Evolutionary conservation across 805 yeast genomes (phyloP).

Genomic region (Candida pseudoglaebosa): DNA sequence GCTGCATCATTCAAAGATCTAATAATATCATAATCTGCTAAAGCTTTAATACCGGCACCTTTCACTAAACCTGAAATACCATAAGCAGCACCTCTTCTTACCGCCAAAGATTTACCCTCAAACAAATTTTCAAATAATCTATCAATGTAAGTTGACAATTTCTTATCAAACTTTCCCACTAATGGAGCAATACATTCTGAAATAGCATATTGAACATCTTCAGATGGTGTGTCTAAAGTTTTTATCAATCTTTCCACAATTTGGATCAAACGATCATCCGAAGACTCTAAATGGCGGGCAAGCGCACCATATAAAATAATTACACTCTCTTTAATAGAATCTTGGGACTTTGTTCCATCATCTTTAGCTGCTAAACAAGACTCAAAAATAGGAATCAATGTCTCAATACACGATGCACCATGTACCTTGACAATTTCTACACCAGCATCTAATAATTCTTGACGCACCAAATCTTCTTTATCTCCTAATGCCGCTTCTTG

Average conservation of each 20-base stretch:
- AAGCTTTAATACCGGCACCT: conserved; percentile 80
- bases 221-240: conserved; percentile 84
- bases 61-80: conserved; percentile 92
- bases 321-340: conserved; percentile 68
- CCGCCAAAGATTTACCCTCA: conserved; percentile 41
- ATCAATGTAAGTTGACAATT: conserved; percentile 54
- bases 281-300: conserved; percentile 72
- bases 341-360: conserved; percentile 46
- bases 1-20: conserved; percentile 75
- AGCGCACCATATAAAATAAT: conserved; percentile 87
- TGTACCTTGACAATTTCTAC: conserved; percentile 60
- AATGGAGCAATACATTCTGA: conserved; percentile 84
- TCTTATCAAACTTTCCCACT: conserved; percentile 52
- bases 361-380: conserved; percentile 50
- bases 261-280: conserved; percentile 61
- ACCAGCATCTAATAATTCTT: conserved; percentile 88
- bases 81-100: conserved; percentile 92
- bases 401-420: conserved; percentile 67
- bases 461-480: conserved; percentile 64
- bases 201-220: conserved; percentile 84
- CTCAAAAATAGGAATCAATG: conserved; percentile 79
- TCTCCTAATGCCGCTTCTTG: conserved; percentile 70
- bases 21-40: conserved; percentile 73
- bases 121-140: conserved; percentile 58
- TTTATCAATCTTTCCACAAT: conserved; percentile 67